phyloP scores from a whole-genome alignment of 345 rosid species.

The Fremontodendron californicum region DNA sequence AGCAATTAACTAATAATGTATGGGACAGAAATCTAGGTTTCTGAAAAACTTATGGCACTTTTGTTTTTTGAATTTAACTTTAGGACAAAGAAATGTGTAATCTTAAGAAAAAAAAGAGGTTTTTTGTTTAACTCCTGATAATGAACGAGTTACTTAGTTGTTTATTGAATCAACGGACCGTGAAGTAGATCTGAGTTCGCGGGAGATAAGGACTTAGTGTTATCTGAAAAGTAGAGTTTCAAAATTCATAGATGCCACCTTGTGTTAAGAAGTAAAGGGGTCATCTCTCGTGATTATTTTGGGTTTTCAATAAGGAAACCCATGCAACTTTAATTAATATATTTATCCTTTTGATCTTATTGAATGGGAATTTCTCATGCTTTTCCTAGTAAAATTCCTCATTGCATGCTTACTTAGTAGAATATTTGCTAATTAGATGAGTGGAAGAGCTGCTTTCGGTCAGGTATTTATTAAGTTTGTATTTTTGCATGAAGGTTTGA shows the following conservation, averaged over 20 bases:
- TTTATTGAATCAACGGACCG: not conserved
- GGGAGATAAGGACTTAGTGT: not conserved
- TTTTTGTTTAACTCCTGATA: not conserved
- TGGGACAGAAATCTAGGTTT: not conserved
- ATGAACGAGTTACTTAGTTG: not conserved
- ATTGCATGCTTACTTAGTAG: not conserved
- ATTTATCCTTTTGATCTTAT: not conserved
- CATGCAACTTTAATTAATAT: not conserved
- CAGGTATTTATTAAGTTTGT: not conserved
- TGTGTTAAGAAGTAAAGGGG: not conserved
- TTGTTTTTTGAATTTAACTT: not conserved
- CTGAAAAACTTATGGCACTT: not conserved
- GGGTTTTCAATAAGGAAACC: not conserved
- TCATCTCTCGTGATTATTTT: not conserved
- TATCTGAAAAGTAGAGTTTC: not conserved
- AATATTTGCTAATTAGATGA: not conserved
- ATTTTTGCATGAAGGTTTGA: slow-evolving; percentile 11
- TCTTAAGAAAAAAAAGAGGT: not conserved
- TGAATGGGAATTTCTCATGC: not conserved
- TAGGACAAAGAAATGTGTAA: not conserved
- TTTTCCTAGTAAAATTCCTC: not conserved
- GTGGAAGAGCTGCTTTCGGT: no score
- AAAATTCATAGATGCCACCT: not conserved
- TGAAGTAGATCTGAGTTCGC: not conserved
- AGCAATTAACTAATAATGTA: not conserved